Evolutionary conservation across 2,329 filamentous ascomycete genomes (phyloP), one percentile per base, ranked within the genome.

Genomic region (Stachybotrys echinatus): DNA sequence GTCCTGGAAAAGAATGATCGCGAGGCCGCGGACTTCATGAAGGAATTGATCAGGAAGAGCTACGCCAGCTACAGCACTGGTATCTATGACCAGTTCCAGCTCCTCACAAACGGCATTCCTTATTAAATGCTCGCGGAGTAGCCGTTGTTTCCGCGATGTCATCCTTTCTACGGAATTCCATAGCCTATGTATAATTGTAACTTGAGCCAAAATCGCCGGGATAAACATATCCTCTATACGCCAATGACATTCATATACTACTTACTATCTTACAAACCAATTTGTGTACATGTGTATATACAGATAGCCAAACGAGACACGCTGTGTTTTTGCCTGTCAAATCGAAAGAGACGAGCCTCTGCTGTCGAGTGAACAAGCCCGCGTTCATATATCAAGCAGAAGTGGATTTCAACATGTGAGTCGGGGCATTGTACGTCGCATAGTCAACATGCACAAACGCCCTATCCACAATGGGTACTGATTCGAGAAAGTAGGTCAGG

Each of bases 21-120:
- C 45, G 94, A 99, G 70, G 94, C 95, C 0, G 94, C 92, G 1
- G 91, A 96, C 53, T 95, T 94, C 61, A 95, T 99, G 84, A 83
- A 86, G 58, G 89, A 88, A 49, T 74, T 97, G 61, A 87, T 96
- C 63, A 87, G 85, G 74, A 95, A 88, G 79, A 96, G 92, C 65
- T 89, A 94, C 63, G 82, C 85, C 51, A 96, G 89, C 72, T 89
- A 94, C 65, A 92, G 88, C 50, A 99, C 94, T 1, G 91, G 89
- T 57, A 87, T 92, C 45, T 99, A 99, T 68, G 95, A 99, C 72
- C 89, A 96, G 68, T 99, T 96, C 77, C 94, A 99, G 75, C 74
- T 96, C 62, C 74, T 96, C 71, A 97, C 94, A 27, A 97, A 99
- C 65, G 94, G 92, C 6, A 99, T 99, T 67, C 94, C 94, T 31